Conservation (phyloP, 2,329 filamentous ascomycete species). For the Didymella pinodella region DNA sequence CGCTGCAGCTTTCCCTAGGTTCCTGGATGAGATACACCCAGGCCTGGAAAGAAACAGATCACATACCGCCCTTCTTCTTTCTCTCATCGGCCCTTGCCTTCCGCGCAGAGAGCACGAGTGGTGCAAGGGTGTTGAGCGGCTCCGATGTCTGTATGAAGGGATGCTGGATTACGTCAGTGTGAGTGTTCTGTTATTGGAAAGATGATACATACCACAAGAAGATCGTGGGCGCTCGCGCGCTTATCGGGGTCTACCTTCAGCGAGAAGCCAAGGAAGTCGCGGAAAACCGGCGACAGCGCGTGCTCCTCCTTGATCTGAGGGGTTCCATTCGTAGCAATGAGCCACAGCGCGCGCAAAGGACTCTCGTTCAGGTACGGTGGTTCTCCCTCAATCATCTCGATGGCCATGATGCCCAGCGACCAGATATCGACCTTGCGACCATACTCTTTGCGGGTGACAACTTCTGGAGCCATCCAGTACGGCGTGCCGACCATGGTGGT, state of each 20-base stretch:
- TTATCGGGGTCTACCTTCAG: constrained; percentile 98
- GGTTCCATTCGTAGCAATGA: constrained; percentile 97
- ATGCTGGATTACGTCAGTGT: constrained; percentile 43
- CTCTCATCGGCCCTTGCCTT: constrained; percentile 83
- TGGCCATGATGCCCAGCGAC: constrained; percentile 98
- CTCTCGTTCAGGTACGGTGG: constrained; percentile 96
- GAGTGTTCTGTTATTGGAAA: background rate
- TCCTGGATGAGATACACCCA: constrained; percentile 39
- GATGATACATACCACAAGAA: constrained; percentile 79
- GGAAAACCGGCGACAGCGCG: constrained; percentile 80
- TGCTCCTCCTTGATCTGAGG: constrained; percentile 94
- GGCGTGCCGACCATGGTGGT: constrained; percentile 99
- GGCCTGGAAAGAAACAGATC: constrained; percentile 33
- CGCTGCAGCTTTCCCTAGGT: constrained; percentile 34
- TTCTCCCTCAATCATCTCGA: constrained; percentile 99
- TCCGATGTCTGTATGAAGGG: constrained; percentile 62
- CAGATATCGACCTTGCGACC: constrained; percentile 98
- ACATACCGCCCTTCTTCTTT: constrained; percentile 58
- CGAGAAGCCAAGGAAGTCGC: constrained; percentile 90
- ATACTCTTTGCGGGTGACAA: constrained; percentile 97
- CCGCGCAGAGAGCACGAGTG: constrained; percentile 84
- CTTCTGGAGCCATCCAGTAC: constrained; percentile 99
- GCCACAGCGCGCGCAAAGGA: constrained; percentile 87
- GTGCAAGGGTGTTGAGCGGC: constrained; percentile 74
- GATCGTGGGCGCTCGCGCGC: constrained; percentile 90